Conservation (phyloP, 257 asterid species). For the Petunia secreta region DNA sequence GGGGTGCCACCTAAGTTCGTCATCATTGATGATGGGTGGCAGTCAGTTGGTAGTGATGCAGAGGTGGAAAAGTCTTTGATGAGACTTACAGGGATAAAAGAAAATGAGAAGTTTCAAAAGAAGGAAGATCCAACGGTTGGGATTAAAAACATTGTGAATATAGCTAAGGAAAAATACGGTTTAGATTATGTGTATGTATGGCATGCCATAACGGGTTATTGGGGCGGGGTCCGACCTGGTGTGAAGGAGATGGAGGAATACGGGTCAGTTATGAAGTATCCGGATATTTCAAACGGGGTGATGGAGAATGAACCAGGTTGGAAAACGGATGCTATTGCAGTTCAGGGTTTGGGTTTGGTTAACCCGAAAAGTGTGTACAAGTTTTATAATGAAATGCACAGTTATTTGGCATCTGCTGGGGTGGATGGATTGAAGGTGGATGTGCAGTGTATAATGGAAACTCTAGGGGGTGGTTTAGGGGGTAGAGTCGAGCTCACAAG, state of each 20-base stretch:
- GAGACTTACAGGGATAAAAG: slow-evolving; percentile 78
- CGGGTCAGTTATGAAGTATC: slow-evolving; percentile 68
- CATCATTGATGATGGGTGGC: slow-evolving; percentile 93
- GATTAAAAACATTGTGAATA: slow-evolving; percentile 63
- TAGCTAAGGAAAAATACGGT: slow-evolving; percentile 75
- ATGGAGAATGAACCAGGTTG: slow-evolving; percentile 78
- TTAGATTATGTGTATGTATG: slow-evolving; percentile 79
- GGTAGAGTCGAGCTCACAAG: slow-evolving; percentile 81
- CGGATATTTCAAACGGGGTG: slow-evolving; percentile 64
- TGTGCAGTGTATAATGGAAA: slow-evolving; percentile 82
- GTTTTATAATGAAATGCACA: slow-evolving; percentile 79
- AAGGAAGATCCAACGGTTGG: slow-evolving; percentile 54
- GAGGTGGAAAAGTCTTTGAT: slow-evolving; percentile 38
- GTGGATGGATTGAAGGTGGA: slow-evolving; percentile 88
- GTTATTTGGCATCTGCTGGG: slow-evolving; percentile 77
- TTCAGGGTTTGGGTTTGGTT: slow-evolving; percentile 78
- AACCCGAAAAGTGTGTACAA: slow-evolving; percentile 75
- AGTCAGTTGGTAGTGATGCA: slow-evolving; percentile 60
- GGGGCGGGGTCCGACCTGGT: slow-evolving; percentile 91
- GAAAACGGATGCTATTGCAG: slow-evolving; percentile 67
- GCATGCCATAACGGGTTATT: slow-evolving; percentile 91
- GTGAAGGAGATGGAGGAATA: slow-evolving; percentile 69
- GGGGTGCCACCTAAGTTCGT: slow-evolving; percentile 75
- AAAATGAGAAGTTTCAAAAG: slow-evolving; percentile 67
- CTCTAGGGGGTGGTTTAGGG: slow-evolving; percentile 80